phyloP scores from a whole-genome alignment of 1,284 basidiomycete species.

The Microbotryum violaceum region DNA sequence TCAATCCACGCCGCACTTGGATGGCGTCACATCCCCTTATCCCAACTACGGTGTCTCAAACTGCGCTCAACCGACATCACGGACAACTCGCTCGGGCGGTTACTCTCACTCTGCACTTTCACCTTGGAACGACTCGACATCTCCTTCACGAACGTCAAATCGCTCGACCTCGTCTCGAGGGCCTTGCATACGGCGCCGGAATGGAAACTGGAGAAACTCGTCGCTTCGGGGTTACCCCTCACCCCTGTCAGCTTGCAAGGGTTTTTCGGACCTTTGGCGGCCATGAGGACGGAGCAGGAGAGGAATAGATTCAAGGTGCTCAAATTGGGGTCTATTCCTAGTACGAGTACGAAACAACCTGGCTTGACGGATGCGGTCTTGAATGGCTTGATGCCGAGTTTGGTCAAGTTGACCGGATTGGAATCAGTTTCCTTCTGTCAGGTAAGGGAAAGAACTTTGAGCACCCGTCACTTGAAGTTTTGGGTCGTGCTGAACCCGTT shows the following conservation, averaged over 20 bases:
- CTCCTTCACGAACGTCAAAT: constrained; percentile 30
- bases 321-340: constrained; percentile 29
- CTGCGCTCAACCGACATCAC: constrained; percentile 31
- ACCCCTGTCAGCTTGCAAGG: constrained; percentile 23
- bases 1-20: constrained; percentile 11
- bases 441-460: not conserved
- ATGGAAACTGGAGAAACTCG: constrained; percentile 31
- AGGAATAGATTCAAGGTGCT: constrained; percentile 19
- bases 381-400: constrained; percentile 21
- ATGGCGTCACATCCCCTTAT: constrained; percentile 26
- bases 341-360: constrained; percentile 17
- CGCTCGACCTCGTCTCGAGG: constrained; percentile 32
- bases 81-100: constrained; percentile 29
- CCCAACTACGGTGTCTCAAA: constrained; percentile 31
- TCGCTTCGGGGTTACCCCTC: constrained; percentile 31
- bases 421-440: constrained; percentile 26
- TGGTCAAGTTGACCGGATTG: constrained; percentile 27
- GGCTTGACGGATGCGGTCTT: constrained; percentile 26
- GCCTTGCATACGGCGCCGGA: constrained; percentile 16
- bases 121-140: constrained; percentile 33
- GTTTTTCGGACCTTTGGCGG: constrained; percentile 28
- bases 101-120: constrained; percentile 30
- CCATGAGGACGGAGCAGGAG: not conserved
- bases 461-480: too few relatives aligned
- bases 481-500: too few relatives aligned